A percentile compares a stretch with the other conserved stretches of the same genome.
phyloP scores from a whole-genome alignment of 2,329 filamentous ascomycete species.

The Claviceps lovelessii region DNA sequence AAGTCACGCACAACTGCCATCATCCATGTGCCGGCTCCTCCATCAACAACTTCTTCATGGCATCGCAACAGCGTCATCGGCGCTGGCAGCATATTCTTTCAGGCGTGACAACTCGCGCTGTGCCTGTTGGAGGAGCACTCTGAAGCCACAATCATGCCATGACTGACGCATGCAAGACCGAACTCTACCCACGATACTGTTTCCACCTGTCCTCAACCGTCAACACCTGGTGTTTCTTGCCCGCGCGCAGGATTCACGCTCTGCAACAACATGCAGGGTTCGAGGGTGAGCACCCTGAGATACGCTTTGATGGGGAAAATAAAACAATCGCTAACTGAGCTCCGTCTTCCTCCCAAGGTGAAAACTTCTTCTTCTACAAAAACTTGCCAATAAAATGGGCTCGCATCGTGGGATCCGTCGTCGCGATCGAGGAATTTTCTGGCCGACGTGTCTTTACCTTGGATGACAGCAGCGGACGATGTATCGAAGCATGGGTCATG shows the following conservation, averaged over 20 bases:
- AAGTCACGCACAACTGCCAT: too few species aligned
- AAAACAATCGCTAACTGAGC: background rate
- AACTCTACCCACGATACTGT: conserved; percentile 47
- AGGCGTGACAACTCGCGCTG: background rate
- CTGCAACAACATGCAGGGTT: conserved; percentile 36
- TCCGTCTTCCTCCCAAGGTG: conserved; percentile 17
- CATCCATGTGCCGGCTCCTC: background rate
- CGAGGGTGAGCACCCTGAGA: conserved; percentile 28
- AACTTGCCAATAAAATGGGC: conserved; percentile 70
- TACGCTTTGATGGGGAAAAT: background rate
- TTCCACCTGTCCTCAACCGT: conserved; percentile 48
- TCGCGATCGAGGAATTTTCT: conserved; percentile 41
- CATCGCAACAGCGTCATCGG: background rate
- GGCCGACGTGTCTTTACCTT: conserved; percentile 38
- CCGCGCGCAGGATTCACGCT: conserved; percentile 32
- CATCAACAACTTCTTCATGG: background rate
- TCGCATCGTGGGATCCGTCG: conserved; percentile 54
- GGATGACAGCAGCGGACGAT: conserved; percentile 51
- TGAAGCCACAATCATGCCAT: conserved; percentile 30
- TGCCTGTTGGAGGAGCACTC: background rate
- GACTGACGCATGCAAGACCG: conserved; percentile 24
- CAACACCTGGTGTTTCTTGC: conserved; percentile 44
- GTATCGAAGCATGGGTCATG: conserved; percentile 31
- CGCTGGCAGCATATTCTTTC: background rate
- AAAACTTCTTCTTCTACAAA: conserved; percentile 48